These are phyloP conservation scores for Scenedesmus sp. DNA, from an alignment of 163 green algal species.

Conservation along the genomic window DNA sequence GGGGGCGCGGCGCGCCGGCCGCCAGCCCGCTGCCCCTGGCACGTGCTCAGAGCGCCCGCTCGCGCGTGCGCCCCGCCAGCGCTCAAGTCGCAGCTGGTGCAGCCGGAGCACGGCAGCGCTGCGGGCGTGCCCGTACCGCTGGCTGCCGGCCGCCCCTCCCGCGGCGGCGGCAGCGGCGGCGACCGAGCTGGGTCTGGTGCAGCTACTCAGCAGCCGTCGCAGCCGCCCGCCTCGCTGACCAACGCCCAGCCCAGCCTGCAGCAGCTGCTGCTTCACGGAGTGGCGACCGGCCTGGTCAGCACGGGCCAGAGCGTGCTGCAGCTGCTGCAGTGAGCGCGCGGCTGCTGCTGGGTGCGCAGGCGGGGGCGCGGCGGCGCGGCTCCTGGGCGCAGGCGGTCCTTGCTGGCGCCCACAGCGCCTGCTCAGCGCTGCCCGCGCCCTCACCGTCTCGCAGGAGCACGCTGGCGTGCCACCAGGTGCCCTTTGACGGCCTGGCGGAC, in stretches of 20 bases:
- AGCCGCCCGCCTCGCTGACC: no score
- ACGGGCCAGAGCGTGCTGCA: slow-evolving; percentile 2
- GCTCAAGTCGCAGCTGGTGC: slow-evolving; percentile 11
- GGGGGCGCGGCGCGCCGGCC: not conserved
- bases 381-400: not conserved
- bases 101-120: slow-evolving; percentile 12
- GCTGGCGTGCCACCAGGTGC: slow-evolving; percentile 20
- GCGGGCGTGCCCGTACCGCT: no score
- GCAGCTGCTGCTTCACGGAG: slow-evolving; percentile 35
- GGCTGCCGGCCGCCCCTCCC: no score
- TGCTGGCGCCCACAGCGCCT: not conserved
- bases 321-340: slow-evolving; percentile 36
- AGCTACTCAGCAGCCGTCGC: no score
- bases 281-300: slow-evolving; percentile 18
- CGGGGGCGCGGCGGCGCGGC: not conserved
- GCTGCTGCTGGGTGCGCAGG: not conserved
- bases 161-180: not conserved
- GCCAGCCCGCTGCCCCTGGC: not conserved
- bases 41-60: not conserved
- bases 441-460: slow-evolving; percentile 29
- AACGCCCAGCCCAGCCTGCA: slow-evolving; percentile 17
- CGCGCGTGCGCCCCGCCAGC: not conserved
- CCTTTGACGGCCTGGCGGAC: not conserved
- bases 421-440: no score
- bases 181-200: no score